Percentiles rank a stretch among this genome's conserved stretches.
Evolutionary conservation across 2,329 filamentous ascomycete species (phyloP).

Genomic region (Ramichloridium luteum): DNA sequence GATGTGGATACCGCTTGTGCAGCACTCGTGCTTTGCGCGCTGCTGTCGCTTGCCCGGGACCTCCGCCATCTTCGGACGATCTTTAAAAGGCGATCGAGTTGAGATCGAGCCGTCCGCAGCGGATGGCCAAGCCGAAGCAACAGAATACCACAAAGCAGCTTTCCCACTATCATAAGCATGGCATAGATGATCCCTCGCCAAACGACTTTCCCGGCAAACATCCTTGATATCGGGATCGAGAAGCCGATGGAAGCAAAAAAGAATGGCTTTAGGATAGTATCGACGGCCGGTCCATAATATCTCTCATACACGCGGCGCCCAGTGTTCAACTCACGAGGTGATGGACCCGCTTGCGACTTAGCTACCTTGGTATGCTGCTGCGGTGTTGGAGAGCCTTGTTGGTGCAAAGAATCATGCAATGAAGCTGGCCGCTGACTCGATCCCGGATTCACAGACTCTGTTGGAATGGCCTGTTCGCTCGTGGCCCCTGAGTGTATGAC

Average conservation of each 20-base stretch:
- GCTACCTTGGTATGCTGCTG: neutral
- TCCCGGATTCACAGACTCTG: no score
- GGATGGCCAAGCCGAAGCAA: conserved; percentile 27
- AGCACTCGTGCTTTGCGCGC: neutral
- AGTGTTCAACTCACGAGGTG: neutral
- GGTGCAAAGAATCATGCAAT: neutral
- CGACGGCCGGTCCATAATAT: conserved; percentile 35
- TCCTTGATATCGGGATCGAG: conserved; percentile 58
- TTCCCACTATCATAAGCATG: conserved; percentile 51
- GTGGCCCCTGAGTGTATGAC: neutral
- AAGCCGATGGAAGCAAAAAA: conserved; percentile 71
- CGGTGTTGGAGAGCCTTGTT: neutral
- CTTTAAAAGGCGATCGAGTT: no score
- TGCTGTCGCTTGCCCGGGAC: neutral
- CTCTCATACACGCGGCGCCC: conserved; percentile 26
- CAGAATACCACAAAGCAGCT: conserved; percentile 31
- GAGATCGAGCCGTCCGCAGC: neutral
- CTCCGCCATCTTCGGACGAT: neutral
- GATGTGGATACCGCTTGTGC: conserved; percentile 1
- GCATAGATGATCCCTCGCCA: conserved; percentile 67
- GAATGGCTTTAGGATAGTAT: conserved; percentile 52
- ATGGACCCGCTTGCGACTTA: conserved; percentile 6
- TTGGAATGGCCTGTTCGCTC: neutral
- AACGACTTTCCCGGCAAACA: conserved; percentile 52
- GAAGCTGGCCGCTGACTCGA: no score